Evolutionary conservation across 805 yeast species (phyloP), one percentile per base, ranked within the genome.

Genomic region (Ogataea pignaliae): DNA sequence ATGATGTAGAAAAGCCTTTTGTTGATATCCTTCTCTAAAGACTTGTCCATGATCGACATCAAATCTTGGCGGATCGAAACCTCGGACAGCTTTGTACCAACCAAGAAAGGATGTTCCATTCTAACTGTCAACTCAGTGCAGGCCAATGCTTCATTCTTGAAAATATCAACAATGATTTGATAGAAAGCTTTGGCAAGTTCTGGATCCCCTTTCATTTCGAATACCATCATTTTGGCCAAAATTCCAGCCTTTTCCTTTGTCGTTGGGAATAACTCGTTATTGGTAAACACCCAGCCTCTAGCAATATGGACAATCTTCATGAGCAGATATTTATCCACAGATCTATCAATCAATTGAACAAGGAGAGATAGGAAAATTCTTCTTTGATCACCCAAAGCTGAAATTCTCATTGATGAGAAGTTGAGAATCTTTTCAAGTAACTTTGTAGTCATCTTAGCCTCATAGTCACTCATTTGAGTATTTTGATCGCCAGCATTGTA

Each of bases 241-340:
- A 93, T 83, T 0, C 96, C 97, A 1, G 98, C 96, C 61, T 93
- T 93, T 58, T 93, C 99, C 60, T 93, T 95, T 2, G 85, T 81
- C 0, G 98, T 88, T 3, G 99, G 99, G 70, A 89, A 89, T 17
- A 88, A 72, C 51, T 88, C 96, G 3, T 79, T 71, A 44, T 83
- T 78, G 2, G 88, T 78, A 59, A 95, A 89, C 0, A 90, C 91
- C 99, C 99, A 93, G 13, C 76, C 75, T 56, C 90, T 79, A 1
- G 90, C 91, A 51, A 89, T 81, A 28, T 74, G 73, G 21, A 91
- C 79, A 37, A 93, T 85, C 57, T 83, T 84, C 47, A 78, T 78
- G 47, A 90, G 70, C 9, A 93, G 76, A 18, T 76, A 80, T 47
- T 81, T 81, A 56, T 90, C 97, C 46, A 79, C 74, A 0, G 97